Base-by-base conservation (phyloP, 768 basidiomycete species). In the Tephrocybe sp. region DNA sequence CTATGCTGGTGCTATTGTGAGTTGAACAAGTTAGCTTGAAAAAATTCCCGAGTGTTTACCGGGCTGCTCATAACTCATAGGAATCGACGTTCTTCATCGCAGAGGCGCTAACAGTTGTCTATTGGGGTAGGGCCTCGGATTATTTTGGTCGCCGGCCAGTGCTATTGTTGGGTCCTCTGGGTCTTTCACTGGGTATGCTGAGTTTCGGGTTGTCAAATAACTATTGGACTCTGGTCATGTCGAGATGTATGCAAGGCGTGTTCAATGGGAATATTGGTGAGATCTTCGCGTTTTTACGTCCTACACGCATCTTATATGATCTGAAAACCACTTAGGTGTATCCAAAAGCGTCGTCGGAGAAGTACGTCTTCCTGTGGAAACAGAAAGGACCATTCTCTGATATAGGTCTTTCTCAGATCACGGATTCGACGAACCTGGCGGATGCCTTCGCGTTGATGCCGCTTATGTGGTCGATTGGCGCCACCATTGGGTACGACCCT, bases 1-100 rank as follows among this genome's bases (percentile, higher is more conserved):
- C 57, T 80, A 74, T 58, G 77, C 75, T 37, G 78, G 77, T 4
- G 51, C 77, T 24, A 72, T 79, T 25, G 78, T 77, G 48, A 55
- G 69, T 58, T 3, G 25, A n/a, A 23, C n/a, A n/a, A n/a, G n/a
- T n/a, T n/a, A n/a, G n/a, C n/a, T n/a, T n/a, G n/a, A n/a, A n/a
- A n/a, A n/a, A n/a, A n/a, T n/a, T n/a, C n/a, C n/a, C n/a, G n/a
- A n/a, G n/a, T n/a, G n/a, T n/a, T n/a, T n/a, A n/a, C n/a, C n/a
- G n/a, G n/a, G n/a, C n/a, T n/a, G n/a, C n/a, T n/a, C n/a, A n/a
- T n/a, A n/a, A 15, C 21, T 32, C 18, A 24, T 28, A 74, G 69
- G 68, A 72, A 61, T 72, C 69, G 14, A 45, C 55, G 3, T 73
- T 73, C 55, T 73, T 68, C 42, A 17, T 68, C 26, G 57, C 69